A percentile compares a stretch with the other conserved stretches of the same genome.
Conservation (phyloP, 352 stramenopile genomes). For the Globisporangium nodosum region DNA sequence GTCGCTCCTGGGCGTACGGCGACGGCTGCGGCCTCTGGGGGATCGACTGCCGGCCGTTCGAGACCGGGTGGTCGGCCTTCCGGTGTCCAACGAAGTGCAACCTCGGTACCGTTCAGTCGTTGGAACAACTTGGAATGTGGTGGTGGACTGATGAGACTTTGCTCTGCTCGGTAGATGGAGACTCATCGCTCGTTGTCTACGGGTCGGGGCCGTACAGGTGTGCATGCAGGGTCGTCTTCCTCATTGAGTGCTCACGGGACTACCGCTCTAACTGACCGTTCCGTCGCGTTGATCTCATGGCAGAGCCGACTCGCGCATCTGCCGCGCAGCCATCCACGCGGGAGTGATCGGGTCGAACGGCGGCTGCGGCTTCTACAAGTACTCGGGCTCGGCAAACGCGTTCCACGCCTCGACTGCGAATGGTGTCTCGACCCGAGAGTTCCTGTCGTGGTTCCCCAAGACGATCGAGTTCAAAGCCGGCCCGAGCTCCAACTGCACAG, state of each 20-base stretch:
- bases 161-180: constrained; percentile 37
- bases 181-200: constrained; percentile 54
- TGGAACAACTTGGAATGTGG: not conserved
- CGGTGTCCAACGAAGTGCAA: constrained; percentile 65
- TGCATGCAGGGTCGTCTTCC: not conserved
- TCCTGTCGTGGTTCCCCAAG: constrained; percentile 77
- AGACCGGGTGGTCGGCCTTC: constrained; percentile 55
- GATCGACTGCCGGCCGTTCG: constrained; percentile 54
- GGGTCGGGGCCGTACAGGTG: constrained; percentile 61
- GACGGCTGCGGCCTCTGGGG: constrained; percentile 57
- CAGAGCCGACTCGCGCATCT: constrained; percentile 77
- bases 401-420: constrained; percentile 47
- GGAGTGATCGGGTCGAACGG: constrained; percentile 63
- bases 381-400: constrained; percentile 19
- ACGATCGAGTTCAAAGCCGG: constrained; percentile 65
- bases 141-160: not conserved
- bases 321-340: constrained; percentile 69
- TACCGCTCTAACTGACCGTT: not conserved
- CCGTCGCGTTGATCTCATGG: not conserved
- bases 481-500: constrained; percentile 49
- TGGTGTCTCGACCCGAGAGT: constrained; percentile 43
- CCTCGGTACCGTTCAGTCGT: constrained; percentile 26
- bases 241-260: too few relatives aligned
- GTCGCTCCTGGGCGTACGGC: constrained; percentile 59
- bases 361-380: constrained; percentile 37